Conservation (phyloP, 768 basidiomycete species). For the Crepidotus variabilis region DNA sequence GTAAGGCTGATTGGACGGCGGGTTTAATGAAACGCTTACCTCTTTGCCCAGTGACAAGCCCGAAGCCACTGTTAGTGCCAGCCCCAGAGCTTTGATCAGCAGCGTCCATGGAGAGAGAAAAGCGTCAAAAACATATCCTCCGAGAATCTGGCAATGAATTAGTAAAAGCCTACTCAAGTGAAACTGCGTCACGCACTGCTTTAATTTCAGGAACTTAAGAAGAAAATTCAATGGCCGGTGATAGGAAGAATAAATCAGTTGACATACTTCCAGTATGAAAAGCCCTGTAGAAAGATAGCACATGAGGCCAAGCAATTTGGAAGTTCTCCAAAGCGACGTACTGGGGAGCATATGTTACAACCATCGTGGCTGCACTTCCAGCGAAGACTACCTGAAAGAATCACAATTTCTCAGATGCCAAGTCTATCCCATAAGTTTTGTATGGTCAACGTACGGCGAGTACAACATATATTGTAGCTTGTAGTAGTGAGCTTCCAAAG, state of each 20-base stretch:
- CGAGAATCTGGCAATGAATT: constrained; percentile 51
- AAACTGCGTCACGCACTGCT: constrained; percentile 43
- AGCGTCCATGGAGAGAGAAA: constrained; percentile 87
- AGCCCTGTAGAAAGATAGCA: constrained; percentile 38
- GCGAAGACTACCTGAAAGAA: constrained; percentile 52
- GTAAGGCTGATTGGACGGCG: background rate
- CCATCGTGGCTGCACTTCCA: constrained; percentile 59
- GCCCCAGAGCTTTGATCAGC: constrained; percentile 78
- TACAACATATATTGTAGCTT: constrained; percentile 59
- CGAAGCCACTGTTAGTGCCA: constrained; percentile 81
- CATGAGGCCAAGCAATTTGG: background rate
- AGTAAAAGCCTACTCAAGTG: background rate
- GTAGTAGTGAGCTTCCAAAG: constrained; percentile 58
- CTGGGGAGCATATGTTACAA: constrained; percentile 69
- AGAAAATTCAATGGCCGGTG: background rate
- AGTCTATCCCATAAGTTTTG: background rate
- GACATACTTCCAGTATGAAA: constrained; percentile 78
- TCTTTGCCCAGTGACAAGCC: constrained; percentile 86
- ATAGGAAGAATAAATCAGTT: background rate
- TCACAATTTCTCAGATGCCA: constrained; percentile 1
- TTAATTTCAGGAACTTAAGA: constrained; percentile 71
- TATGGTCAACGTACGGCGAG: constrained; percentile 47
- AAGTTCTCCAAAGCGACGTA: constrained; percentile 28
- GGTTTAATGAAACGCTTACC: constrained; percentile 33
- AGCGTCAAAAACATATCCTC: constrained; percentile 82